Evolutionary conservation across 2,329 filamentous ascomycete species (phyloP).

Genomic region (Simplicillium aogashimaense): DNA sequence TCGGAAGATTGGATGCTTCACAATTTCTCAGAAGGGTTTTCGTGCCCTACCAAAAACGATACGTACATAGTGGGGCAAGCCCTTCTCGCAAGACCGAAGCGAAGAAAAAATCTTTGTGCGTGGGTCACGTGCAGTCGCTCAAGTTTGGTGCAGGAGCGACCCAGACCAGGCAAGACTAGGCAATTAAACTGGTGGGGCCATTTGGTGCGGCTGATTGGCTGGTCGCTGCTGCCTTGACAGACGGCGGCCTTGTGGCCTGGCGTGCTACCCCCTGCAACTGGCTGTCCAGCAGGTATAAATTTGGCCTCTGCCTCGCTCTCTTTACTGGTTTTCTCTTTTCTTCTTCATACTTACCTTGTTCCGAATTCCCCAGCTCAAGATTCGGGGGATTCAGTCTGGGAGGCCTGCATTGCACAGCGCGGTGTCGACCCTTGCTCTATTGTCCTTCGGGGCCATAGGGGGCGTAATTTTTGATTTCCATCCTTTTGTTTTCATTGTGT

Average conservation of each 20-base stretch:
- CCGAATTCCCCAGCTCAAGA: conserved; percentile 34
- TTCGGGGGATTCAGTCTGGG: conserved; percentile 29
- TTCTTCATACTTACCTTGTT: conserved; percentile 48
- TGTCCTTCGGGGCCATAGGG: conserved; percentile 45
- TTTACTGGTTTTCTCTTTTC: conserved; percentile 19
- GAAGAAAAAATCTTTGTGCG: conserved; percentile 10
- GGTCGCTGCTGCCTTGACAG: conserved; percentile 7
- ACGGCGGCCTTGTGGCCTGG: conserved; percentile 10
- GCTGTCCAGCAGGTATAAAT: conserved; percentile 22
- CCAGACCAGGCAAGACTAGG: too few relatives aligned
- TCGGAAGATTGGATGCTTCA: conserved; percentile 26
- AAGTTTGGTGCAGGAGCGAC: background rate
- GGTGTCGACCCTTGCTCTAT: conserved; percentile 37
- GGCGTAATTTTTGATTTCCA: conserved; percentile 42
- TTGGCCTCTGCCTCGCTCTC: background rate
- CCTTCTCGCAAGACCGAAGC: conserved; percentile 6
- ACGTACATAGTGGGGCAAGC: conserved; percentile 21
- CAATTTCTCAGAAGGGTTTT: conserved; percentile 32
- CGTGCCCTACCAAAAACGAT: conserved; percentile 24
- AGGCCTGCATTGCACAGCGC: conserved; percentile 48
- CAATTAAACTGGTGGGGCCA: background rate
- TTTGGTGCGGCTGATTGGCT: conserved; percentile 5
- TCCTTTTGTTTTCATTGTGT: conserved; percentile 33
- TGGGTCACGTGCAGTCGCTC: conserved; percentile 12
- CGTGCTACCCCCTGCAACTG: conserved; percentile 5